A percentile compares a stretch with the other conserved stretches of the same genome.
phyloP scores from a whole-genome alignment of 116 monocot genomes.

The Iris pallida region DNA sequence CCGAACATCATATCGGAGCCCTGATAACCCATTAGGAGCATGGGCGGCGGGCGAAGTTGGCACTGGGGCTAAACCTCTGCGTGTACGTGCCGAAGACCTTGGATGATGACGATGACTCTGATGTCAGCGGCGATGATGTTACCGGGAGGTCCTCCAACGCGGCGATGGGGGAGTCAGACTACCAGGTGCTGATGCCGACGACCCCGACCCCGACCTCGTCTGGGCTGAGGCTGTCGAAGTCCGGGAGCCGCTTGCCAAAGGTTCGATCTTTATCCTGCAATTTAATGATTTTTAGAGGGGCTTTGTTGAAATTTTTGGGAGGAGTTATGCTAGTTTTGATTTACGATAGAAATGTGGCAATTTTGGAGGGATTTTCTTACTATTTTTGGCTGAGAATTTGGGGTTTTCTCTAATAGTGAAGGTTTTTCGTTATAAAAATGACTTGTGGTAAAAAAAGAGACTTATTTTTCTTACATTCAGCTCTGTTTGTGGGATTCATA shows the following conservation, averaged over 20 bases:
- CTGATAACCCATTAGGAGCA: slow-evolving; percentile 2
- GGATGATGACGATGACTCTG: slow-evolving; percentile 7
- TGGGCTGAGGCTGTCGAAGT: slow-evolving; percentile 14
- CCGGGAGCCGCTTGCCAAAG: slow-evolving; percentile 22
- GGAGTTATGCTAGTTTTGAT: background rate
- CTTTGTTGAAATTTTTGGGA: background rate
- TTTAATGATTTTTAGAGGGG: too few species aligned
- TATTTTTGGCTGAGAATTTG: background rate
- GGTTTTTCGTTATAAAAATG: too few species aligned
- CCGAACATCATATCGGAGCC: too few species aligned
- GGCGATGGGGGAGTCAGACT: background rate
- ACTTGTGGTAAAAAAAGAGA: too few species aligned
- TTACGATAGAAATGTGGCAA: background rate
- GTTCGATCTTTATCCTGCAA: slow-evolving; percentile 9
- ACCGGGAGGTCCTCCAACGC: slow-evolving; percentile 1
- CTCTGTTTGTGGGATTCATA: too few species aligned
- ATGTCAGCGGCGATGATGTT: background rate
- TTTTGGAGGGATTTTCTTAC: background rate
- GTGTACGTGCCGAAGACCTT: slow-evolving; percentile 7
- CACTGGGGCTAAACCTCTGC: slow-evolving; percentile 32
- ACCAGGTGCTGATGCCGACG: background rate
- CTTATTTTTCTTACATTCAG: too few species aligned
- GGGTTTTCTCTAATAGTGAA: too few species aligned
- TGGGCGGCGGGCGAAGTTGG: slow-evolving; percentile 29
- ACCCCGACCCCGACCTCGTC: slow-evolving; percentile 19